Base-by-base conservation (phyloP, 306 rosid genomes). In the Corylus americana region DNA sequence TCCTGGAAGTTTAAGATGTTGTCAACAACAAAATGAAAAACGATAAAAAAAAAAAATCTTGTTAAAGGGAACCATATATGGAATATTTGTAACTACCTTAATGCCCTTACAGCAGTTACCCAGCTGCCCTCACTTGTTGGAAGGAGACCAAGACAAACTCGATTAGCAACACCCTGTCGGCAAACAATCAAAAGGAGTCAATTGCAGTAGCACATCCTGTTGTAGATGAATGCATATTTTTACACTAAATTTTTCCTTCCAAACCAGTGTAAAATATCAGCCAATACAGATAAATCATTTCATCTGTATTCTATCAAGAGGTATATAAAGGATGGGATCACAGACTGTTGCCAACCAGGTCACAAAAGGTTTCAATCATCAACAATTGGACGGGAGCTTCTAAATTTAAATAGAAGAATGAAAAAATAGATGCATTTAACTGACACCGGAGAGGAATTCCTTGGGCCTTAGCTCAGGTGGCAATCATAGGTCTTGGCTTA, bases 121-220 rank as follows among this genome's bases (percentile, higher is more conserved):
- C 99, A 95, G 86, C 97, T 90, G 67, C 86, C 84, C 82, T 90
- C 96, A 78, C 99, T 91, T 54, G 97, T 86, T 66, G 97, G 99
- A 84, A 95, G 70, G 83, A 93, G 99, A 87, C 97, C 99, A 16
- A 95, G 97, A 86, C 96, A 93, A 63, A 90, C 98, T 76, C 97
- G 93, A 85, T 95, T 88, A 81, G 98, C 97, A 73, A 95, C 91
- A 72, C 90, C 84, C 96, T 91, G 91, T 11, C 76, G 64, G 71
- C 77, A 70, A 37, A 82, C 70, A 77, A 82, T 20, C 73, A 76
- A 73, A 63, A 70, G 55, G 35, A 20, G 42, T 71, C n/a, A 48
- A 72, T 31, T 16, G 49, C 73, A 55, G 13, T 63, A 57, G 69
- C 74, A 53, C 73, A 78, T 53, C 35, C 68, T 27, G 49, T 53